Conservation (phyloP, 352 stramenopile species). For the Phytopythium delawarense region DNA sequence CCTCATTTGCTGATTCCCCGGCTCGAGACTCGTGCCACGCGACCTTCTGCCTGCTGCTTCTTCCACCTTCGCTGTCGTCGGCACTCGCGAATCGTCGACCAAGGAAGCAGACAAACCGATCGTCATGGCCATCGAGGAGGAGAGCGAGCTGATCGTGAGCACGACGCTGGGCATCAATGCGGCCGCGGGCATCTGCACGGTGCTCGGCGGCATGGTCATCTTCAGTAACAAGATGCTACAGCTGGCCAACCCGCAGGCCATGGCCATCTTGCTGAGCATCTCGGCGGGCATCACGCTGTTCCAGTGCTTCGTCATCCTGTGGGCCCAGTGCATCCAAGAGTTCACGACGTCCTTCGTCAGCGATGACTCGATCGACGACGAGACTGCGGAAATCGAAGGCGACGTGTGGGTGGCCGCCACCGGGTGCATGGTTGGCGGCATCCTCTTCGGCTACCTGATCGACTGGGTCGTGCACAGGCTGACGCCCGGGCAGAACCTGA, state of each 20-base stretch:
- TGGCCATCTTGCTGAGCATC: conserved; percentile 61
- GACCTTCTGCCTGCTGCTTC: neutral
- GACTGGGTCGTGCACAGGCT: conserved; percentile 45
- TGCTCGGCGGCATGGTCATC: conserved; percentile 62
- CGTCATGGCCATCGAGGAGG: conserved; percentile 27
- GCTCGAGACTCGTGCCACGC: neutral
- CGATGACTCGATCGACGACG: conserved; percentile 7
- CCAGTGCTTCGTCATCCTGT: conserved; percentile 74
- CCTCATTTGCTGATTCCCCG: conserved; percentile 7
- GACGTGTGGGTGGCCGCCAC: conserved; percentile 78
- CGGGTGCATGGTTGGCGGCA: conserved; percentile 81
- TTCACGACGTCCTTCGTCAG: conserved; percentile 33
- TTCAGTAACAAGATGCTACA: conserved; percentile 68
- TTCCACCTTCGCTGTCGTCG: neutral
- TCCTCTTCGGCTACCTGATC: conserved; percentile 53
- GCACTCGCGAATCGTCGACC: conserved; percentile 7
- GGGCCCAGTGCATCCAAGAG: conserved; percentile 34
- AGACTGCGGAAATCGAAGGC: conserved; percentile 15
- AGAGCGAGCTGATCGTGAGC: conserved; percentile 21
- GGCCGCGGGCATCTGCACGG: conserved; percentile 47
- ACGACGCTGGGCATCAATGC: conserved; percentile 52
- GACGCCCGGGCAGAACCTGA: conserved; percentile 27
- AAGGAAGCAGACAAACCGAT: neutral
- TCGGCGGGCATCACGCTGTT: conserved; percentile 75
- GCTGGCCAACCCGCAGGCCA: conserved; percentile 47